A percentile compares a stretch with the other conserved stretches of the same genome.
Evolutionary conservation across 225 moss, liverwort and hornwort species (phyloP).

Genomic region (Climacium dendroides): DNA sequence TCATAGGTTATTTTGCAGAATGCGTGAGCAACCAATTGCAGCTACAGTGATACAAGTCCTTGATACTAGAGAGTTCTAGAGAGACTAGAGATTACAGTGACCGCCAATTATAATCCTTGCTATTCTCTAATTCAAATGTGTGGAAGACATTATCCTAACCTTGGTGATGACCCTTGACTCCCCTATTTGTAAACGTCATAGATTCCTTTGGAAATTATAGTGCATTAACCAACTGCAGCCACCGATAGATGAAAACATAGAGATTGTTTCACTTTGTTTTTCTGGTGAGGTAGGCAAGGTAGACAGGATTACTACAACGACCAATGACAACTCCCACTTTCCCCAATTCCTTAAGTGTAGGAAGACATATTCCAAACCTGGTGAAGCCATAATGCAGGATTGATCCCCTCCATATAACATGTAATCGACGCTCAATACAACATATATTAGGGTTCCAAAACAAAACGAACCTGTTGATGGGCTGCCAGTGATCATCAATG

Average conservation of each 20-base stretch:
- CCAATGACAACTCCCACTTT: not conserved
- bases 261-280: not conserved
- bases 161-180: not conserved
- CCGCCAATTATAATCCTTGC: not conserved
- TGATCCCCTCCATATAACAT: too few species aligned
- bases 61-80: not conserved
- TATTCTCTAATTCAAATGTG: not conserved
- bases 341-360: not conserved
- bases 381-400: not conserved
- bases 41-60: not conserved
- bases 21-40: not conserved
- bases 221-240: not conserved
- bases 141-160: not conserved
- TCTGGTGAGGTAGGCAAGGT: not conserved
- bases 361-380: not conserved
- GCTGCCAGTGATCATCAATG: constrained; percentile 23
- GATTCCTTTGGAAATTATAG: not conserved
- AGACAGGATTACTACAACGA: not conserved
- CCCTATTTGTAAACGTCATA: not conserved
- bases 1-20: not conserved
- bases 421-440: not conserved
- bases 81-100: not conserved
- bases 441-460: not conserved
- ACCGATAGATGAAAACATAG: not conserved
- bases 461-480: constrained; percentile 14